These are phyloP conservation scores for Aspergillus campestris DNA, from an alignment of 495 filamentous ascomycete species.

Conservation along the genomic window DNA sequence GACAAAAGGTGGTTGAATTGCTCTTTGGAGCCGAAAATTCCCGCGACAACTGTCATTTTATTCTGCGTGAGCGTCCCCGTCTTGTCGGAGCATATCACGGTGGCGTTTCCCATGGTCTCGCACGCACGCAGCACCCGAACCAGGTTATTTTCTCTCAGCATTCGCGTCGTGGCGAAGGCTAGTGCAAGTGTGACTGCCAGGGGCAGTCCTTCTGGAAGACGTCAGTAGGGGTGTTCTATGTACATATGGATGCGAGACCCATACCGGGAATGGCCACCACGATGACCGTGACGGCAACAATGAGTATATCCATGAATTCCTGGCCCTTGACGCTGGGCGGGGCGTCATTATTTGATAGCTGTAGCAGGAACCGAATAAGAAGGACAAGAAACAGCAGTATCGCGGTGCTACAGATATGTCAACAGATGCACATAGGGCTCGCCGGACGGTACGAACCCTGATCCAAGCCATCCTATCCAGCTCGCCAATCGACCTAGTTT, in stretches of 20 bases:
- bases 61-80: conserved; percentile 64
- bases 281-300: conserved; percentile 62
- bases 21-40: conserved; percentile 42
- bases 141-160: conserved; percentile 63
- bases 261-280: conserved; percentile 59
- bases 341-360: conserved; percentile 39
- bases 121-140: conserved; percentile 58
- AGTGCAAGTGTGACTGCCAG: conserved; percentile 61
- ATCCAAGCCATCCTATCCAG: conserved; percentile 36
- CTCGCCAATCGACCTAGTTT: conserved; percentile 45
- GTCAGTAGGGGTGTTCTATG: conserved; percentile 7
- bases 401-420: conserved; percentile 35
- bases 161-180: conserved; percentile 61
- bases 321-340: conserved; percentile 49
- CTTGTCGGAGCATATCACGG: conserved; percentile 62
- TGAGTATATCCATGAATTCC: conserved; percentile 57
- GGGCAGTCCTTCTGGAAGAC: conserved; percentile 48
- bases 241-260: neutral
- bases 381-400: conserved; percentile 54
- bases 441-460: neutral
- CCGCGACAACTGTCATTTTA: conserved; percentile 62
- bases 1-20: conserved; percentile 39
- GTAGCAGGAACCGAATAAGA: conserved; percentile 50
- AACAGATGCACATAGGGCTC: no score
- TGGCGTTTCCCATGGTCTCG: conserved; percentile 67